Evolutionary conservation across 768 basidiomycete species (phyloP).

Genomic region (Lactarius pseudohatsudake): DNA sequence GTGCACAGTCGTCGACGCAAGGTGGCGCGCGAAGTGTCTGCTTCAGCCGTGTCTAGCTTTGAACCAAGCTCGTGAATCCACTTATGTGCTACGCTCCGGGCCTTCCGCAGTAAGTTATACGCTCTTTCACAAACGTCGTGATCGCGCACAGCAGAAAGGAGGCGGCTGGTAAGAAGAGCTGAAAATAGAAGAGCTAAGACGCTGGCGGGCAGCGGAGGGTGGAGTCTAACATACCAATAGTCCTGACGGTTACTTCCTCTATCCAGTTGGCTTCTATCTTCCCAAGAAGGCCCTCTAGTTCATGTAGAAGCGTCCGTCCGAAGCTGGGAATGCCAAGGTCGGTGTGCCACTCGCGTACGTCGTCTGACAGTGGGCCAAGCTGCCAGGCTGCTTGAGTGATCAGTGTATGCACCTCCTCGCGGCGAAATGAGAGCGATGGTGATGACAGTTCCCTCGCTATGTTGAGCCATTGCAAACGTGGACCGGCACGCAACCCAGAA

Average conservation of each 20-base stretch:
- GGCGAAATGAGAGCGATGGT: conserved; percentile 41
- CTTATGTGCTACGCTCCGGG: not conserved
- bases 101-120: not conserved
- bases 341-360: conserved; percentile 41
- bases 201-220: too few relatives aligned
- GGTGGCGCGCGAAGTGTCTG: not conserved
- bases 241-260: not conserved
- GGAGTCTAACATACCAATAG: too few relatives aligned
- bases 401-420: conserved; percentile 43
- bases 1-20: conserved; percentile 1
- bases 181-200: too few relatives aligned
- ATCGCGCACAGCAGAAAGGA: too few relatives aligned
- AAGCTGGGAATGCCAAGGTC: conserved; percentile 39
- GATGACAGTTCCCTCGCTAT: conserved; percentile 38
- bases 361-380: conserved; percentile 34
- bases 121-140: not conserved
- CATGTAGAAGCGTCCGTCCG: conserved; percentile 37
- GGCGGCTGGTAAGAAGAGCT: too few relatives aligned
- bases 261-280: conserved; percentile 45
- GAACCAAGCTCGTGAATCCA: conserved; percentile 1
- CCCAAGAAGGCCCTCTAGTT: conserved; percentile 38
- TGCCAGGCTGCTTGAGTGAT: conserved; percentile 48
- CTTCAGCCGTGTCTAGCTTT: not conserved
- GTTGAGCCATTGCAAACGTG: conserved; percentile 42
- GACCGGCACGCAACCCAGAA: conserved; percentile 46